phyloP scores from a whole-genome alignment of 1,284 basidiomycete species.

The Sanghuangporus sanghuang region DNA sequence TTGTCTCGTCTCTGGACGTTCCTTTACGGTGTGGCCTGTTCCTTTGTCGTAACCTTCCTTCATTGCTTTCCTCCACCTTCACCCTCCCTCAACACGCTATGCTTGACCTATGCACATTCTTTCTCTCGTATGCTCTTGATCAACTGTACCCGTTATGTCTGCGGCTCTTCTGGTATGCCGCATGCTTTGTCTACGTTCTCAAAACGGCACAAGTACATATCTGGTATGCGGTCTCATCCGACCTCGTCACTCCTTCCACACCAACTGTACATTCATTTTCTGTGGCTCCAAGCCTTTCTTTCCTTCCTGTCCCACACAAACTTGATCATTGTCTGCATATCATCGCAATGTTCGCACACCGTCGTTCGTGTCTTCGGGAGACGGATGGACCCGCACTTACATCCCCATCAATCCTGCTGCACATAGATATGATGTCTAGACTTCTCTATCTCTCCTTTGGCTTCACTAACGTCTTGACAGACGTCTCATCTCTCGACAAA shows the following conservation, averaged over 20 bases:
- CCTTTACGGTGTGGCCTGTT: background rate
- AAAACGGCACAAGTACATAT: slow-evolving; percentile 1
- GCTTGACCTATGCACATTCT: background rate
- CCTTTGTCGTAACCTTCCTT: background rate
- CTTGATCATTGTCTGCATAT: background rate
- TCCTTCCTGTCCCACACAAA: background rate
- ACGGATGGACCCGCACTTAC: background rate
- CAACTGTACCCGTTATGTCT: background rate
- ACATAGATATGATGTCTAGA: background rate
- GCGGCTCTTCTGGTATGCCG: background rate
- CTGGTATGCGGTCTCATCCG: background rate
- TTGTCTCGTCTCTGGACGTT: background rate
- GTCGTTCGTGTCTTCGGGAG: background rate
- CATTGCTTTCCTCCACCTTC: background rate
- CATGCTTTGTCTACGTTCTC: slow-evolving; percentile 7
- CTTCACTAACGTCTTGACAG: background rate
- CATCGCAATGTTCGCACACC: background rate
- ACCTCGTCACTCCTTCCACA: background rate
- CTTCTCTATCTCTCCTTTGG: background rate
- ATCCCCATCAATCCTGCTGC: background rate
- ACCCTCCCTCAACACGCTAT: background rate
- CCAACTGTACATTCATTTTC: background rate
- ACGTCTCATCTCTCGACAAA: background rate
- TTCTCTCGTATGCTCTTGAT: background rate
- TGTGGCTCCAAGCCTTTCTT: background rate